Percentiles rank a stretch among this genome's conserved stretches.
Conservation (phyloP, 2,329 filamentous ascomycete species). For the Hawksworthiomyces lignivorus region DNA sequence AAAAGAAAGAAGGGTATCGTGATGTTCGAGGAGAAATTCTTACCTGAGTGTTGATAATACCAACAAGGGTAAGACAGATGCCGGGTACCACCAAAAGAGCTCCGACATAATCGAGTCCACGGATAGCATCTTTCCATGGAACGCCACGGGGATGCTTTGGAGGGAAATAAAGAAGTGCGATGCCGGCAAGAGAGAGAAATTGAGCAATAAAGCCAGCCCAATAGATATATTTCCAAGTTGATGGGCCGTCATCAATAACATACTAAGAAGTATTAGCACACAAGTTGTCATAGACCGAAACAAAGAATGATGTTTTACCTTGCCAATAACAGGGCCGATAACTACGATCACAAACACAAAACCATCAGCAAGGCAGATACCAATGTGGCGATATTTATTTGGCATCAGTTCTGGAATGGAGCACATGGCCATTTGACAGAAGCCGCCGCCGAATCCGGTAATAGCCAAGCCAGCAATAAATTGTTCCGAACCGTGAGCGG, state of each 20-base stretch:
- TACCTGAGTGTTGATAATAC: conserved; percentile 2
- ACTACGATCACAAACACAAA: conserved; percentile 11
- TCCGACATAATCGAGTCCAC: conserved; percentile 10
- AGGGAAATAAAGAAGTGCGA: conserved; percentile 2
- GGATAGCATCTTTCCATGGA: conserved; percentile 10
- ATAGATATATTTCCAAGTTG: conserved; percentile 11
- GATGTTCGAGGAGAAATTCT: background rate
- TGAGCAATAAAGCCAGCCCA: conserved; percentile 11
- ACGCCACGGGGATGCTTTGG: conserved; percentile 11
- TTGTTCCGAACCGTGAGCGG: conserved; percentile 4
- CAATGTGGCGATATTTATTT: conserved; percentile 11
- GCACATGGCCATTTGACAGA: conserved; percentile 7
- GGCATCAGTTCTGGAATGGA: conserved; percentile 10
- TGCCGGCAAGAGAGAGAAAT: conserved; percentile 2
- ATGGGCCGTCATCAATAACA: conserved; percentile 1
- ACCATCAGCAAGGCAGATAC: conserved; percentile 8
- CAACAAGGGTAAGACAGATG: conserved; percentile 8
- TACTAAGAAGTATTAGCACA: background rate
- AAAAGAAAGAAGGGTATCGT: too few relatives aligned
- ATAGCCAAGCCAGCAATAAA: conserved; percentile 9
- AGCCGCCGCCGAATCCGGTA: conserved; percentile 7
- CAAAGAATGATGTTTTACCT: background rate
- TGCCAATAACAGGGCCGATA: conserved; percentile 8
- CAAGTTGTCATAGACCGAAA: too few relatives aligned
- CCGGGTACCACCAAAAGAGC: conserved; percentile 7